Conservation (phyloP, 768 basidiomycete species). For the Mycena filopes region DNA sequence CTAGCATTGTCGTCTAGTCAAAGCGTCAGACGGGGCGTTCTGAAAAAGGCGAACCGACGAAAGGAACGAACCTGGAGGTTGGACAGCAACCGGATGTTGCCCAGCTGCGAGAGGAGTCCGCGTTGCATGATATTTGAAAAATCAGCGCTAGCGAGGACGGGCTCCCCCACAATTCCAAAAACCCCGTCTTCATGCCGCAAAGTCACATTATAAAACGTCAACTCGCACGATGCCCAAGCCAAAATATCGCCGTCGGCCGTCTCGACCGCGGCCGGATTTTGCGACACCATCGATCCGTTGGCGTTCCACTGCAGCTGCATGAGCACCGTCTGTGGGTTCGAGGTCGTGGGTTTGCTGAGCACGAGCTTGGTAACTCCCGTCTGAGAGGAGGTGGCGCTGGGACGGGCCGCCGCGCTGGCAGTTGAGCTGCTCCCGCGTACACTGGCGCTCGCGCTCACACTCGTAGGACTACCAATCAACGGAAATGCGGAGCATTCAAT, state of each 20-base stretch:
- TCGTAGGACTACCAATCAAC: too few species aligned
- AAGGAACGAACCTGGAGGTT: conserved; percentile 19
- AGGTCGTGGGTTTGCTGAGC: neutral
- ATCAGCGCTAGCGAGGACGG: neutral
- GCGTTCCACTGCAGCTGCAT: conserved; percentile 21
- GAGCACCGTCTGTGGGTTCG: conserved; percentile 25
- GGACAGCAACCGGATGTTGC: conserved; percentile 23
- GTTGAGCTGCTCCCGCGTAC: too few species aligned
- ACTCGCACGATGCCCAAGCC: conserved; percentile 22
- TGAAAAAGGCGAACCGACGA: neutral
- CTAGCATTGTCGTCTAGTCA: conserved; percentile 20
- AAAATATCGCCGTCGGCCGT: conserved; percentile 13
- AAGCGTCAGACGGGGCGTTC: neutral
- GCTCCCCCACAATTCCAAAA: conserved; percentile 2
- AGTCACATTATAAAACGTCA: conserved; percentile 27
- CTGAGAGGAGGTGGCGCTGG: too few species aligned
- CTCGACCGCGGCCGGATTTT: neutral
- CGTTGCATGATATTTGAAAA: conserved; percentile 27
- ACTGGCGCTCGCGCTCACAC: too few species aligned
- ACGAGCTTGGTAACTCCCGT: too few species aligned
- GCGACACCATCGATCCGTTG: neutral
- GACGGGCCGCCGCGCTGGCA: too few species aligned
- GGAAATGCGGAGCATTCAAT: too few species aligned
- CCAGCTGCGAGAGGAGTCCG: conserved; percentile 20
- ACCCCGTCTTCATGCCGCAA: conserved; percentile 11